A percentile compares a stretch with the other conserved stretches of the same genome.
These are phyloP conservation scores for Zymoseptoria pseudotritici DNA, from an alignment of 2,329 filamentous ascomycete species.

Conservation along the genomic window DNA sequence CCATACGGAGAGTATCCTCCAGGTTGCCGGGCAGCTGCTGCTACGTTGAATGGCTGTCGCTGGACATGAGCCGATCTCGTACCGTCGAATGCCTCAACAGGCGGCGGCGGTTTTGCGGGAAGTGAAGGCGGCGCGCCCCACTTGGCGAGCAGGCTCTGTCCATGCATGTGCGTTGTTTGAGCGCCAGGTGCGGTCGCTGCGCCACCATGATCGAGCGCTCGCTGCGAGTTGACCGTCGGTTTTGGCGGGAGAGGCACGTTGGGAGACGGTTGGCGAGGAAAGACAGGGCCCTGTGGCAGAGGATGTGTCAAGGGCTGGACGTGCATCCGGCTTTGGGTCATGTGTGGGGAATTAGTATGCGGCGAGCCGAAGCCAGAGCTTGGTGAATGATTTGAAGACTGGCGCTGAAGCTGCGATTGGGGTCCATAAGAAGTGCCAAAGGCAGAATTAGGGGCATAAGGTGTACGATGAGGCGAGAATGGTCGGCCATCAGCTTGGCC, in stretches of 20 bases:
- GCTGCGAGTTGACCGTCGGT: conserved; percentile 8
- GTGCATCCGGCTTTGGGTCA: conserved; percentile 10
- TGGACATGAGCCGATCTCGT: conserved; percentile 13
- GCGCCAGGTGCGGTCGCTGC: conserved; percentile 6
- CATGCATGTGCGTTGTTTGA: conserved; percentile 19
- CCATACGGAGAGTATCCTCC: neutral
- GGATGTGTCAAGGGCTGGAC: conserved; percentile 28
- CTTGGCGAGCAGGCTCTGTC: conserved; percentile 47
- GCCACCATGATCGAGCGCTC: conserved; percentile 4
- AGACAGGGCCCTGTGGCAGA: conserved; percentile 31
- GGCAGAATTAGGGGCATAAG: conserved; percentile 1
- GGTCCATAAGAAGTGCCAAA: conserved; percentile 7
- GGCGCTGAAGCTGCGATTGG: conserved; percentile 22
- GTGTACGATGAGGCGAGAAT: conserved; percentile 18
- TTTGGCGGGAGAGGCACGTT: conserved; percentile 29
- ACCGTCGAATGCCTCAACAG: conserved; percentile 26
- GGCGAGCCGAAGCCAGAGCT: conserved; percentile 22
- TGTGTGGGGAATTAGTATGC: conserved; percentile 12
- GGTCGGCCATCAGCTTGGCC: conserved; percentile 34
- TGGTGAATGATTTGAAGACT: conserved; percentile 25
- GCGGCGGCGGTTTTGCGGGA: conserved; percentile 48
- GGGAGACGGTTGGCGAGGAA: conserved; percentile 29
- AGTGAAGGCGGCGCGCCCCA: conserved; percentile 49
- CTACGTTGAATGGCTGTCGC: conserved; percentile 14
- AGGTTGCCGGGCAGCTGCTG: conserved; percentile 14